These are phyloP conservation scores for Globisporangium rhizosaccharum DNA, from an alignment of 352 stramenopile genomes.

Conservation along the genomic window DNA sequence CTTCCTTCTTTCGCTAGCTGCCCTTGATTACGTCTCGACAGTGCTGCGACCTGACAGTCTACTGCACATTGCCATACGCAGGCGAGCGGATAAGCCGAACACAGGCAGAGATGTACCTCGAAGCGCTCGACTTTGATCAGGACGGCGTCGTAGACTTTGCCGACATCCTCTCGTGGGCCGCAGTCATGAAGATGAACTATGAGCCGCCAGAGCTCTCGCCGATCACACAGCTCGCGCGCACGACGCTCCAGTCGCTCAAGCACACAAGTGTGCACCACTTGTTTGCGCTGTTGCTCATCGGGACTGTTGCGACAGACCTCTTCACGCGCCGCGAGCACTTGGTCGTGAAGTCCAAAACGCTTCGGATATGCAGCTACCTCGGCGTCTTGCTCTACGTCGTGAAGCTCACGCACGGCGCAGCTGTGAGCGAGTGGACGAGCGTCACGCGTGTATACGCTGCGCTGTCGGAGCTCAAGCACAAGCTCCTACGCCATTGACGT, in stretches of 20 bases:
- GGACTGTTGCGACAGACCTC: conserved; percentile 5
- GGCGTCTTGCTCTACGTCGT: conserved; percentile 18
- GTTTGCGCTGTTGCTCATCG: conserved; percentile 26
- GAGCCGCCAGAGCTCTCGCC: conserved; percentile 11
- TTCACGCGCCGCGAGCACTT: conserved; percentile 2
- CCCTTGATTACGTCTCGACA: no score
- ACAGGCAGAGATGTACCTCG: conserved; percentile 51
- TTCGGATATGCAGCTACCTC: conserved; percentile 10
- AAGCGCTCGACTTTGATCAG: conserved; percentile 67
- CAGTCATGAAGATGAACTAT: conserved; percentile 67
- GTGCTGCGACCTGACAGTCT: background rate
- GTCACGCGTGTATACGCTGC: background rate
- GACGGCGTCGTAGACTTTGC: conserved; percentile 71
- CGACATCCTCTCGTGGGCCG: conserved; percentile 72
- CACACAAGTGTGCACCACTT: conserved; percentile 16
- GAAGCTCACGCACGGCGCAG: conserved; percentile 9
- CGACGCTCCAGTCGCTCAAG: conserved; percentile 8
- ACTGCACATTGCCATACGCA: conserved; percentile 8
- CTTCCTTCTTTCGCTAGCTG: no score
- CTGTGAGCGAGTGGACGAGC: background rate
- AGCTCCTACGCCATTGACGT: background rate
- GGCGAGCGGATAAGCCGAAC: conserved; percentile 48
- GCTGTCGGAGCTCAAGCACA: conserved; percentile 1
- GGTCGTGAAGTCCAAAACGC: conserved; percentile 4
- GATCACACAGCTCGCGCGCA: background rate